phyloP scores from a whole-genome alignment of 139 green algal genomes.

The Volvox africanus region DNA sequence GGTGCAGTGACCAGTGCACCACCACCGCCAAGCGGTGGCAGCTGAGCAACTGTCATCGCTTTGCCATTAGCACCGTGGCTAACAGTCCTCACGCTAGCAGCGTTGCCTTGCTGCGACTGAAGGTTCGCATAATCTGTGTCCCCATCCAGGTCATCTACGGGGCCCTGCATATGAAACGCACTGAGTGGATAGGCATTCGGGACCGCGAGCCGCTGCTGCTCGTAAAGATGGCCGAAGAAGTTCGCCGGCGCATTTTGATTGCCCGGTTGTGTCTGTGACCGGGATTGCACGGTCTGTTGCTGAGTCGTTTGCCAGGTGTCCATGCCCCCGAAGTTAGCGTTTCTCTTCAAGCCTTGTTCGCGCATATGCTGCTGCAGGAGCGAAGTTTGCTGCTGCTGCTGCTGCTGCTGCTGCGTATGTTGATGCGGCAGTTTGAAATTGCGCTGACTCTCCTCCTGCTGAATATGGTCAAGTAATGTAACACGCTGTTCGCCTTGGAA shows the following conservation, averaged over 20 bases:
- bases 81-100: no score
- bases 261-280: background rate
- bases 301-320: background rate
- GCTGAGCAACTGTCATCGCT: background rate
- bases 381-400: background rate
- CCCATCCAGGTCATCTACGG: background rate
- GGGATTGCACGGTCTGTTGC: background rate
- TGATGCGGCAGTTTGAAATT: background rate
- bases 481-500: background rate
- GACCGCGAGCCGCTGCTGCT: background rate
- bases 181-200: background rate
- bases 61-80: background rate
- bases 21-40: background rate
- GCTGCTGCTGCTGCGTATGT: conserved; percentile 7
- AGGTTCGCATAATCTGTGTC: background rate
- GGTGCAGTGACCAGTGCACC: background rate
- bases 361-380: conserved; percentile 2
- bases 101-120: background rate
- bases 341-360: no score
- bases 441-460: background rate
- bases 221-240: background rate
- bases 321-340: no score
- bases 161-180: conserved; percentile 1
- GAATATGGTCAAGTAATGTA: background rate
- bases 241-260: background rate